These are phyloP conservation scores for Cercophora sp. DNA, from an alignment of 495 filamentous ascomycete genomes.

Conservation along the genomic window DNA sequence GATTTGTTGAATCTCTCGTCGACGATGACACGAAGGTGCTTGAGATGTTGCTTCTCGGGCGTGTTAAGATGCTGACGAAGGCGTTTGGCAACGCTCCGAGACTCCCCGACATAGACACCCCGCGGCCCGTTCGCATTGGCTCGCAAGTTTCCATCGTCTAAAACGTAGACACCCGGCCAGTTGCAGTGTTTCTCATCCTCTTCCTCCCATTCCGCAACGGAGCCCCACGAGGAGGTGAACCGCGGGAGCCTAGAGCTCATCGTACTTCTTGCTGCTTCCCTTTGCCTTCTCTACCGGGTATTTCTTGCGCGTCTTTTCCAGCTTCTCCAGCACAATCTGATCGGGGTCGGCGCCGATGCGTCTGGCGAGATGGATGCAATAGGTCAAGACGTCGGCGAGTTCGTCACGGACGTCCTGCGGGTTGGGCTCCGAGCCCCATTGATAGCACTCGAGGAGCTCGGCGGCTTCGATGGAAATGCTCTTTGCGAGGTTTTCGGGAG, in stretches of 20 bases:
- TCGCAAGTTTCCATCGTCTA: too few species aligned
- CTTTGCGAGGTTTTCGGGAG: constrained; percentile 12
- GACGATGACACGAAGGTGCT: too few species aligned
- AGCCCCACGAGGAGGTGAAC: too few species aligned
- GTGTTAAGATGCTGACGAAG: too few species aligned
- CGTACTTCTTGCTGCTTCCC: background rate
- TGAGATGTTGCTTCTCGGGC: too few species aligned
- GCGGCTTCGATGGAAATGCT: constrained; percentile 14
- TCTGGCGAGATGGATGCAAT: constrained; percentile 5
- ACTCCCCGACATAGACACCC: too few species aligned
- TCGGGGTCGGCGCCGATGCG: constrained; percentile 1
- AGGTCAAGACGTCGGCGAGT: constrained; percentile 14
- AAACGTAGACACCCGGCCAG: too few species aligned
- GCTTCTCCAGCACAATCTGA: constrained; percentile 11
- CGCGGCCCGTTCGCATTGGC: too few species aligned
- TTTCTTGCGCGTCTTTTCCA: constrained; percentile 10
- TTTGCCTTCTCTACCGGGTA: constrained; percentile 3
- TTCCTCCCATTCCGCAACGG: too few species aligned
- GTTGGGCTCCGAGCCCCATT: constrained; percentile 3
- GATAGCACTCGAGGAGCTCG: constrained; percentile 12
- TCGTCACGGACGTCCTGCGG: constrained; percentile 7
- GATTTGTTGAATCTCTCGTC: too few species aligned
- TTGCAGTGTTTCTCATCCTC: too few species aligned
- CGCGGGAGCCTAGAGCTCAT: background rate
- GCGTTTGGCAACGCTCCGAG: too few species aligned